Conservation (phyloP, 306 rosid genomes). For the Pyrus pyrifolia region DNA sequence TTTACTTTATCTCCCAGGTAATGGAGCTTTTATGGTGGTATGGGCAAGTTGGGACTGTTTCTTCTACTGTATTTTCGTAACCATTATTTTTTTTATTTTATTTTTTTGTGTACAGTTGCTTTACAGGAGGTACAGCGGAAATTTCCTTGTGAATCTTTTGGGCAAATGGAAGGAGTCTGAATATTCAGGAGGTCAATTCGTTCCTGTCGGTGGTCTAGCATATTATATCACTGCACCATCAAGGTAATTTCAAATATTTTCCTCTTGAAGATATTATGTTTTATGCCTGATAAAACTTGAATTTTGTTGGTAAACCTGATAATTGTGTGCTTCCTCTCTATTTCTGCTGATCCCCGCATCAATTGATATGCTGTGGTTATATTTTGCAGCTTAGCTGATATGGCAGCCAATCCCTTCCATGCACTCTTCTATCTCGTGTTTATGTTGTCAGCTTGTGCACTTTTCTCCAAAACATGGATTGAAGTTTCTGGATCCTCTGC, state of each 20-base stretch:
- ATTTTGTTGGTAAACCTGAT: not conserved
- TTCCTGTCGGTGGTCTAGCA: conserved; percentile 92
- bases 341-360: not conserved
- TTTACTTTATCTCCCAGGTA: conserved; percentile 96
- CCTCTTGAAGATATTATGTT: not conserved
- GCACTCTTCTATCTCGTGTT: conserved; percentile 84
- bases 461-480: conserved; percentile 94
- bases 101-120: conserved; percentile 45
- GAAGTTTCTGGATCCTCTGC: conserved; percentile 99
- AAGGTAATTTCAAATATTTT: conserved; percentile 39
- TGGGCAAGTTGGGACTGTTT: not conserved
- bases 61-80: conserved; percentile 6
- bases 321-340: not conserved
- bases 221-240: conserved; percentile 92
- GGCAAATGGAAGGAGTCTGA: conserved; percentile 96
- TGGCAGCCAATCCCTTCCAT: conserved; percentile 96
- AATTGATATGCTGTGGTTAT: conserved; percentile 4
- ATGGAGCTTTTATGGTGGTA: conserved; percentile 10
- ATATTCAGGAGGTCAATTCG: conserved; percentile 76
- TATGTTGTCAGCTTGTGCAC: conserved; percentile 86
- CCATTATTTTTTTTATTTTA: not conserved
- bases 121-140: conserved; percentile 78
- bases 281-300: not conserved
- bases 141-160: conserved; percentile 77
- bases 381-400: conserved; percentile 82